Conservation (phyloP, 2,329 filamentous ascomycete species). For the Pseudonectria buxi region DNA sequence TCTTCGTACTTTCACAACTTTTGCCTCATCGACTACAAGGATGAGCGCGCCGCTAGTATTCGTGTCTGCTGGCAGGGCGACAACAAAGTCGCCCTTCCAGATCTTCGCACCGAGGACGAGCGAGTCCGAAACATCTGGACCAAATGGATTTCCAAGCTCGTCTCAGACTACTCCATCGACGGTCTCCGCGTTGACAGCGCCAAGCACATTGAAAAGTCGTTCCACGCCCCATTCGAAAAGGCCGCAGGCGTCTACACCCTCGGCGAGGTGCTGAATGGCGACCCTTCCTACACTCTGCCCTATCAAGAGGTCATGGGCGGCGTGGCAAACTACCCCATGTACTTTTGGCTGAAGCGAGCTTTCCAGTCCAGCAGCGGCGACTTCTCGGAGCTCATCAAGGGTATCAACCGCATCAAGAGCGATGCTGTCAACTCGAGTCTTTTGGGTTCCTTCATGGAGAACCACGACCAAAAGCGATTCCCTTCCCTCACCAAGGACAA, state of each 20-base stretch:
- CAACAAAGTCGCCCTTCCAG: conserved; percentile 40
- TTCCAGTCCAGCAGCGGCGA: conserved; percentile 7
- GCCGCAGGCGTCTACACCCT: conserved; percentile 53
- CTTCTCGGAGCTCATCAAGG: conserved; percentile 6
- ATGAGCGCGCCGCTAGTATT: conserved; percentile 7
- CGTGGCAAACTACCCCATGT: conserved; percentile 51
- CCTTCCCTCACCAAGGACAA: conserved; percentile 8
- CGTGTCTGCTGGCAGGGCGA: conserved; percentile 12
- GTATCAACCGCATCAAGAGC: conserved; percentile 6
- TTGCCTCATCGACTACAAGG: conserved; percentile 10
- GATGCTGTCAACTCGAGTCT: conserved; percentile 11
- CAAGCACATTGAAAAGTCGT: conserved; percentile 54
- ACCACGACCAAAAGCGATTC: conserved; percentile 10
- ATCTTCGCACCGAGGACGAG: conserved; percentile 49
- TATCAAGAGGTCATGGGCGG: conserved; percentile 51
- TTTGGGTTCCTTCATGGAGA: conserved; percentile 11
- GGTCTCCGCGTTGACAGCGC: conserved; percentile 56
- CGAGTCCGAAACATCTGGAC: conserved; percentile 45
- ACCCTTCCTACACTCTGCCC: conserved; percentile 42
- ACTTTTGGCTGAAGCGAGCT: conserved; percentile 6
- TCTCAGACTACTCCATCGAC: conserved; percentile 56
- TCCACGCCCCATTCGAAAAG: conserved; percentile 47
- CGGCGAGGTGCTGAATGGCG: conserved; percentile 53
- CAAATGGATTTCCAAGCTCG: conserved; percentile 52
- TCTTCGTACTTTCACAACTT: conserved; percentile 11